Percentiles rank a stretch among this genome's conserved stretches.
phyloP scores from a whole-genome alignment of 2,329 filamentous ascomycete genomes.

The Xylariales sp. region DNA sequence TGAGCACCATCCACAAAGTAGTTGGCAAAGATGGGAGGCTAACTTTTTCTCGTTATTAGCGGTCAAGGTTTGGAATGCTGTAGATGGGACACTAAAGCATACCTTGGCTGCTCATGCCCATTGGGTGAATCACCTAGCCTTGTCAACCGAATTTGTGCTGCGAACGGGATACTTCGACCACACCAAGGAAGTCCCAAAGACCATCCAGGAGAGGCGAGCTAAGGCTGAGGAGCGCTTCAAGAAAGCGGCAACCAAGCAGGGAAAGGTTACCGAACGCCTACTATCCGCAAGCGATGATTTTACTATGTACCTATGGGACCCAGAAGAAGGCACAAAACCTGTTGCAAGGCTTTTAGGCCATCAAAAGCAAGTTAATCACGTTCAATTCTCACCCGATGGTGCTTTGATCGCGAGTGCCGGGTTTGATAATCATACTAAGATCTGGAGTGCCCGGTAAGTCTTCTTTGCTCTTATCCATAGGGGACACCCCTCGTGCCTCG shows the following conservation, averaged over 20 bases:
- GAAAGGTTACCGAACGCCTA: conserved; percentile 74
- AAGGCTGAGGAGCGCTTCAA: conserved; percentile 82
- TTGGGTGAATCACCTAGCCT: conserved; percentile 91
- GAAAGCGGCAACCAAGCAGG: conserved; percentile 73
- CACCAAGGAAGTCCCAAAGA: conserved; percentile 60
- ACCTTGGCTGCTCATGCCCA: conserved; percentile 80
- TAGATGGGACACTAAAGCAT: conserved; percentile 73
- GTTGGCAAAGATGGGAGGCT: no score
- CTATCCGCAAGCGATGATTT: conserved; percentile 93
- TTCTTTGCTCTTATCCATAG: conserved; percentile 1
- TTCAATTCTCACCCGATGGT: conserved; percentile 89
- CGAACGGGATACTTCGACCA: conserved; percentile 87
- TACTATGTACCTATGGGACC: conserved; percentile 95
- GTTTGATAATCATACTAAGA: conserved; percentile 92
- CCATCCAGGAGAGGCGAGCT: conserved; percentile 63
- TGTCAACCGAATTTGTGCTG: conserved; percentile 88
- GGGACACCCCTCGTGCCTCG: no score
- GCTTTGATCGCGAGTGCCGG: conserved; percentile 79
- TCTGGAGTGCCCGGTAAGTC: conserved; percentile 73
- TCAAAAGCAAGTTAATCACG: conserved; percentile 87
- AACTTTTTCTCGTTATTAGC: no score
- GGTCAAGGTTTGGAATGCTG: conserved; percentile 83
- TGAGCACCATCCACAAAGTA: no score
- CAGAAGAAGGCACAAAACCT: conserved; percentile 71
- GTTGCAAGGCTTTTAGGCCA: conserved; percentile 87